phyloP scores from a whole-genome alignment of 495 filamentous ascomycete genomes.

The Penicillium angulare region DNA sequence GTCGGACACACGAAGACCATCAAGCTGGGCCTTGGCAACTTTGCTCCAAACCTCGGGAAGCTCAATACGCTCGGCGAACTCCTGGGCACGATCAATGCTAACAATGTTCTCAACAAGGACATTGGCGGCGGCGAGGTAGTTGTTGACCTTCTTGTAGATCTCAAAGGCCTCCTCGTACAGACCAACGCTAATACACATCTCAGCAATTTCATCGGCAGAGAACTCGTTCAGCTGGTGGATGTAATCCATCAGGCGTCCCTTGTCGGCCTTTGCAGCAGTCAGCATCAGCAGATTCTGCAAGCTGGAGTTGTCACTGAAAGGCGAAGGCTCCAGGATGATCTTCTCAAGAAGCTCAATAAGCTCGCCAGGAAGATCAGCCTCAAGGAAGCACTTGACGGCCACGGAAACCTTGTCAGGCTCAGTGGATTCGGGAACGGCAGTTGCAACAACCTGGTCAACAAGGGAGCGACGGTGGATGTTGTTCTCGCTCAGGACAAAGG shows the following conservation, averaged over 20 bases:
- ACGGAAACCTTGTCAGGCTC: slow-evolving; percentile 95
- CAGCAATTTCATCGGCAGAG: slow-evolving; percentile 87
- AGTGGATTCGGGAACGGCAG: slow-evolving; percentile 89
- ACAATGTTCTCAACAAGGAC: slow-evolving; percentile 97
- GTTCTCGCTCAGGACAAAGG: slow-evolving; percentile 90
- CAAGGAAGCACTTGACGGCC: slow-evolving; percentile 90
- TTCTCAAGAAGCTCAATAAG: slow-evolving; percentile 98
- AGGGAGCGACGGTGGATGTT: slow-evolving; percentile 91
- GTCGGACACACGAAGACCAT: slow-evolving; percentile 90
- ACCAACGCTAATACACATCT: slow-evolving; percentile 90
- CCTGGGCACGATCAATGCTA: slow-evolving; percentile 96
- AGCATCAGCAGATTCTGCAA: slow-evolving; percentile 96
- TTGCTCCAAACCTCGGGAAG: slow-evolving; percentile 98
- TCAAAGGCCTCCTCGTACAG: slow-evolving; percentile 97
- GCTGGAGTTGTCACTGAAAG: slow-evolving; percentile 95
- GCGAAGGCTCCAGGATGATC: slow-evolving; percentile 96
- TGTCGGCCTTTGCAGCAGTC: slow-evolving; percentile 95
- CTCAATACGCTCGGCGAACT: slow-evolving; percentile 95
- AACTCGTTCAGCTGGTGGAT: slow-evolving; percentile 88
- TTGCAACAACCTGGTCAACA: slow-evolving; percentile 95
- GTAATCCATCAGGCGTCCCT: slow-evolving; percentile 93
- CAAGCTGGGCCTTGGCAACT: slow-evolving; percentile 97
- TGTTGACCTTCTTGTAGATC: slow-evolving; percentile 96
- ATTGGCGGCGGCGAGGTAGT: slow-evolving; percentile 80
- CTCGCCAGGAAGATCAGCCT: slow-evolving; percentile 85